phyloP scores from a whole-genome alignment of 1,284 basidiomycete species.

The Vanrija pseudolonga region DNA sequence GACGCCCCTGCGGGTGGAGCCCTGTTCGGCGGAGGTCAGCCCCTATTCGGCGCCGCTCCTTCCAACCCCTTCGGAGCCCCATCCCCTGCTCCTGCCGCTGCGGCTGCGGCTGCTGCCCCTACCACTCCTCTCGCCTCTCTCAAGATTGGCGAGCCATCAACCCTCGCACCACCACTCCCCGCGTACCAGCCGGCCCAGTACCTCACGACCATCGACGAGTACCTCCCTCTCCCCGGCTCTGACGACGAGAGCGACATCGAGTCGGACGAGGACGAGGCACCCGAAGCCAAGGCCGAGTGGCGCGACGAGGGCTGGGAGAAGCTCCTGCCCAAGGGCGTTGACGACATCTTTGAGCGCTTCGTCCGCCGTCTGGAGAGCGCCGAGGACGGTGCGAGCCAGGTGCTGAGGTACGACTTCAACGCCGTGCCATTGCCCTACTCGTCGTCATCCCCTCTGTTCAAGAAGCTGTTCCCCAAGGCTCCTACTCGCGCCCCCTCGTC shows the following conservation, averaged over 20 bases:
- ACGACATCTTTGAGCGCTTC: slow-evolving; percentile 49
- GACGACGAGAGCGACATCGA: slow-evolving; percentile 24
- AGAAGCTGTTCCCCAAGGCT: slow-evolving; percentile 41
- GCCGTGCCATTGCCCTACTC: slow-evolving; percentile 48
- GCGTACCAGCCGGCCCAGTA: slow-evolving; percentile 49
- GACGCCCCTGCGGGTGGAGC: neutral
- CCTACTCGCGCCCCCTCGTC: slow-evolving; percentile 19
- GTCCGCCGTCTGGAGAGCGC: slow-evolving; percentile 39
- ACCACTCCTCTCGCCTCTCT: slow-evolving; percentile 16
- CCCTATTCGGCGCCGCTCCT: slow-evolving; percentile 28
- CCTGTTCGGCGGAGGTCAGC: slow-evolving; percentile 31
- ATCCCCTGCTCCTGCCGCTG: slow-evolving; percentile 1
- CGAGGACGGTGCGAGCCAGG: slow-evolving; percentile 43
- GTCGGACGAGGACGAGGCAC: slow-evolving; percentile 25
- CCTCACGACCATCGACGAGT: slow-evolving; percentile 48
- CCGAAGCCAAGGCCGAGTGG: slow-evolving; percentile 31
- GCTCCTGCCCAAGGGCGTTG: slow-evolving; percentile 41
- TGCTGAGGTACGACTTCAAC: slow-evolving; percentile 49
- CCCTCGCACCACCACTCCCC: slow-evolving; percentile 38
- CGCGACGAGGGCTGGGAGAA: slow-evolving; percentile 37
- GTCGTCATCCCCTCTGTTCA: slow-evolving; percentile 39
- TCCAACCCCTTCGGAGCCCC: slow-evolving; percentile 23
- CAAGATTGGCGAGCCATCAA: slow-evolving; percentile 15
- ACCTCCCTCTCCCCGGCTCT: slow-evolving; percentile 35
- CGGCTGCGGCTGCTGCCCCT: neutral